Conservation (phyloP, 495 filamentous ascomycete species). For the Lasiosphaeria ovina region DNA sequence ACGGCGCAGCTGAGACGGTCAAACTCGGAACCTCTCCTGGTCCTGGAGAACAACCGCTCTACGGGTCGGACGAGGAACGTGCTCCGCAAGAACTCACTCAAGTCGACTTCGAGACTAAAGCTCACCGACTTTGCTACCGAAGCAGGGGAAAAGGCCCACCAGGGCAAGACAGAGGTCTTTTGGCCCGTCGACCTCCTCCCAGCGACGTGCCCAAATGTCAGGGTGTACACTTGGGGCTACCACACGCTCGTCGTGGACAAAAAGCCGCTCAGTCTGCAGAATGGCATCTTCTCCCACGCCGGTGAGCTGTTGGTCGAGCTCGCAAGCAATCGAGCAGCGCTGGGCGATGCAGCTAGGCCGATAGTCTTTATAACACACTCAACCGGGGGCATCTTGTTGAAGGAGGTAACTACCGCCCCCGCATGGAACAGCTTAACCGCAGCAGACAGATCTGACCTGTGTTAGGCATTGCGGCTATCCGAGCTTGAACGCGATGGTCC, state of each 20-base stretch:
- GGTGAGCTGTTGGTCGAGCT: conserved; percentile 32
- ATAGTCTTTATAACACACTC: conserved; percentile 38
- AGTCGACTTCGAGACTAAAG: conserved; percentile 23
- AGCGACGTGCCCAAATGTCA: conserved; percentile 31
- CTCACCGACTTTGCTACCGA: conserved; percentile 13
- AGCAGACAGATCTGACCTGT: conserved; percentile 7
- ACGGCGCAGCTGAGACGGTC: conserved; percentile 18
- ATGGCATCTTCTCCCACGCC: conserved; percentile 35
- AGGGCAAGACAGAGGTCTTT: conserved; percentile 21
- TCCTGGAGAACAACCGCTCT: conserved; percentile 2
- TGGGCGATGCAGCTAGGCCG: conserved; percentile 18
- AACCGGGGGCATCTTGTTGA: conserved; percentile 38
- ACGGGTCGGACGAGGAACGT: conserved; percentile 8
- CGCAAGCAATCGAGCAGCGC: conserved; percentile 15
- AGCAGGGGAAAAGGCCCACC: background rate
- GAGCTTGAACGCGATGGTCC: conserved; percentile 29
- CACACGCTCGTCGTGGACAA: conserved; percentile 28
- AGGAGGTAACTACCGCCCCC: conserved; percentile 28
- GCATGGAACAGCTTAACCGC: background rate
- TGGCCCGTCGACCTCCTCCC: conserved; percentile 40
- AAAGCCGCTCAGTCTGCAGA: conserved; percentile 30
- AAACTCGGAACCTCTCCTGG: conserved; percentile 23
- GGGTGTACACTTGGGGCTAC: conserved; percentile 40
- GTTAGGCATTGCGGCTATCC: conserved; percentile 31
- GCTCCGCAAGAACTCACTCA: conserved; percentile 23